Evolutionary conservation across 2,329 filamentous ascomycete genomes (phyloP).

Genomic region (Penicillium sp.): DNA sequence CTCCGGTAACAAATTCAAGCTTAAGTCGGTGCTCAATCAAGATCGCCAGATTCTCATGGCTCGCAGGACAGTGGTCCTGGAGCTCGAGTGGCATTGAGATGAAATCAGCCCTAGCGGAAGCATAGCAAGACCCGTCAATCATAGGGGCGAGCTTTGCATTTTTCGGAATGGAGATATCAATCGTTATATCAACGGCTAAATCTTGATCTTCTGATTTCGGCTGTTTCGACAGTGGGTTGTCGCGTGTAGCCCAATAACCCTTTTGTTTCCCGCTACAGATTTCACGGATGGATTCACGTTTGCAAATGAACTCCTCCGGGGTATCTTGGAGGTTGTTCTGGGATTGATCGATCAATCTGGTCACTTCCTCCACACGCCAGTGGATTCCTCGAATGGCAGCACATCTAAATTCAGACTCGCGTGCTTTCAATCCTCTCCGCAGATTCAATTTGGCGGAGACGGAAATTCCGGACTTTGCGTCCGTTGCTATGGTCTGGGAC

Average conservation of each 20-base stretch:
- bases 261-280: constrained; percentile 8
- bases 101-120: background rate
- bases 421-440: constrained; percentile 20
- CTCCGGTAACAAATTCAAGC: constrained; percentile 10
- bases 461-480: background rate
- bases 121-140: constrained; percentile 3
- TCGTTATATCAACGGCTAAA: constrained; percentile 4
- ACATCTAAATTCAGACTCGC: constrained; percentile 12
- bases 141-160: background rate
- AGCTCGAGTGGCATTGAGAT: background rate
- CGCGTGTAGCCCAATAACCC: constrained; percentile 12
- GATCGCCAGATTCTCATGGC: background rate
- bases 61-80: background rate
- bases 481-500: constrained; percentile 1
- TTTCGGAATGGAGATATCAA: constrained; percentile 6
- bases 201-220: constrained; percentile 2
- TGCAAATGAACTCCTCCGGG: background rate
- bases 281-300: constrained; percentile 1
- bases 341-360: constrained; percentile 3
- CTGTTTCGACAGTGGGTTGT: constrained; percentile 3
- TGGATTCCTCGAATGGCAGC: constrained; percentile 8
- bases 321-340: background rate
- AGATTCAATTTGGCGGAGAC: constrained; percentile 24
- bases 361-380: constrained; percentile 17
- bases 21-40: constrained; percentile 12